Base-by-base conservation (phyloP, 129 eudicot species). In the Helianthus tuberosus region DNA sequence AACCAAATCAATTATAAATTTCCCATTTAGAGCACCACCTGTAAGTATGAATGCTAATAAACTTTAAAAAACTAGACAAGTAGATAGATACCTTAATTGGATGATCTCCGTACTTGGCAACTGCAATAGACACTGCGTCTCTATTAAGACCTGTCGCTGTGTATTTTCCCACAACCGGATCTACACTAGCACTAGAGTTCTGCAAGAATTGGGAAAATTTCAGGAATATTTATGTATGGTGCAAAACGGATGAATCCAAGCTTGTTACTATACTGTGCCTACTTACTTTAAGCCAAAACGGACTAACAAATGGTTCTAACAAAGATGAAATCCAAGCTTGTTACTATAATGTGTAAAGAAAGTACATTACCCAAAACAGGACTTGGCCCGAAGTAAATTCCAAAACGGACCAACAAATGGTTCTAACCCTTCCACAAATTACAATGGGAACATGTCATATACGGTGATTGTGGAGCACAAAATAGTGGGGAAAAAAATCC, bases 61-160 rank as follows among this genome's bases (percentile, higher is more conserved):
- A 50, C 8, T 9, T 49, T 5, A 38, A 50, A 32, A 59, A 65
- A 52, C 39, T 15, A 75, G 35, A 29, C 3, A 6, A 1, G 36
- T 39, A 29, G 44, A 35, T 39, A 29, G 44, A 35, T 76, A 87
- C 97, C 96, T 91, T 94, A 35, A 84, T 47, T 66, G 97, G 99
- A 80, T 94, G 85, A 76, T 94, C 99, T 78, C 99, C 99, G 64
- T 81, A 91, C 75, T 87, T 83, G 55, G 99, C 97, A 79, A 94
- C 96, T 44, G 99, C 97, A 70, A 86, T 74, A 23, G 96, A 86
- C 80, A 88, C 97, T 8, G 93, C 91, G 29, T 90, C 99, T 75
- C 94, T 87, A 75, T 69, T 91, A 52, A 91, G 91, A 52, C 99
- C 99, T 15, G 93, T 80, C 23, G 96, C 83, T 16, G 88, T 66